Conservation (phyloP, 352 stramenopile genomes). For the Phytophthora fragariae region DNA sequence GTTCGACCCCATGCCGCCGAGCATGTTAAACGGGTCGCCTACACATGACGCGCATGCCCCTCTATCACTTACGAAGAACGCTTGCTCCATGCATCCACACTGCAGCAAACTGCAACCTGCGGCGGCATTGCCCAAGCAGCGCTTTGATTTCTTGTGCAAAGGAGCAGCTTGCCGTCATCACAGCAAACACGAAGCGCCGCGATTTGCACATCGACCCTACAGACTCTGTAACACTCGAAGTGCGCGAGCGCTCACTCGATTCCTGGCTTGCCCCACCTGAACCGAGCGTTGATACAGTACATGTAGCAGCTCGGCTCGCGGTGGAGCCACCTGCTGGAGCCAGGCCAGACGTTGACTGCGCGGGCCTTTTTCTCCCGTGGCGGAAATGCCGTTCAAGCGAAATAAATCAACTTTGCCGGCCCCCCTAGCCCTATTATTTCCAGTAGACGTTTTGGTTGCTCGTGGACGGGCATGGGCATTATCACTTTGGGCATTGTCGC, state of each 20-base stretch:
- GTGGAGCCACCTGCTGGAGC: conserved; percentile 5
- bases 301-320: conserved; percentile 4
- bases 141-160: not conserved
- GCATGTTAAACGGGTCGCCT: conserved; percentile 19
- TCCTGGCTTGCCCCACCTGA: conserved; percentile 7
- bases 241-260: not conserved
- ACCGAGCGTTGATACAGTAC: not conserved
- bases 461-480: conserved; percentile 8
- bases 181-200: not conserved
- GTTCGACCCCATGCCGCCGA: not conserved
- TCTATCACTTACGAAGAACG: conserved; percentile 5
- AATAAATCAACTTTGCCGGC: conserved; percentile 45
- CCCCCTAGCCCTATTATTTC: conserved; percentile 42
- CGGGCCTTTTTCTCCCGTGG: conserved; percentile 19
- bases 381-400: conserved; percentile 19
- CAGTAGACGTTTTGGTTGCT: conserved; percentile 34
- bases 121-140: too few relatives aligned
- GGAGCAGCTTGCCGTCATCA: conserved; percentile 18
- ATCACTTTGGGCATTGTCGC: conserved; percentile 17
- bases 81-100: conserved; percentile 11
- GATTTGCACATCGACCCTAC: not conserved
- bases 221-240: too few relatives aligned
- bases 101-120: not conserved
- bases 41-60: not conserved
- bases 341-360: too few relatives aligned